Base-by-base conservation (phyloP, 495 filamentous ascomycete genomes). In the Talaromyces nanjingensis region DNA sequence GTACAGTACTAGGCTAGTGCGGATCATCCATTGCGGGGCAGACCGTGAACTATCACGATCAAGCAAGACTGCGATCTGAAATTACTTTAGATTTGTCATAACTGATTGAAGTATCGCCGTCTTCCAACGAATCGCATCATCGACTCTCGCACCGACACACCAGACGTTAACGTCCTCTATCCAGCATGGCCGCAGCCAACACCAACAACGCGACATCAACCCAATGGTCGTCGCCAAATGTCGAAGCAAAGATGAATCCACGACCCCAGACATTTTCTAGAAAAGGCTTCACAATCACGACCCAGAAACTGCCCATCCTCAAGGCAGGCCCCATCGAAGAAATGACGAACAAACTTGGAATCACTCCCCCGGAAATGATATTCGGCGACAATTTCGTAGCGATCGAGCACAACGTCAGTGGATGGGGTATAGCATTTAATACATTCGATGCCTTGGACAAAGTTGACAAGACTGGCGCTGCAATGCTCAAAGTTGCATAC, bases 311-410 rank as follows among this genome's bases (percentile, higher is more conserved):
- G 25, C 93, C 94, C 45, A 98, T 98, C 72, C 86, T 94, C 27
- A 97, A 96, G 74, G 84, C 91, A 22, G 88, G 82, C 14, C 90
- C 93, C 24, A 98, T 98, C 72, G 93, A 96, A 69, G 84, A 86
- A 47, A 90, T 98, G 86, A 86, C 85, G 18, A 75, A 80, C 59
- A 83, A 84, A 55, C 83, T 98, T 12, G 86, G 87, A 14, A 96
- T 98, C 73, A 82, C 92, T 12, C 87, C 91, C 6, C 94, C 96
- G 2, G 94, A 98, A 76, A 98, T 98, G 94, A 98, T 98, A 39
- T 98, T 98, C 69, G 94, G 94, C 34, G 92, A 98, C 77, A 98
- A 98, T 74, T 79, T 85, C 34, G 87, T 96, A 25, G 73, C 80
- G 2, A 82, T 98, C 25, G 81, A 86, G 63, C 91, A 98, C 74